phyloP scores from a whole-genome alignment of 306 rosid species.

The Cercis canadensis region DNA sequence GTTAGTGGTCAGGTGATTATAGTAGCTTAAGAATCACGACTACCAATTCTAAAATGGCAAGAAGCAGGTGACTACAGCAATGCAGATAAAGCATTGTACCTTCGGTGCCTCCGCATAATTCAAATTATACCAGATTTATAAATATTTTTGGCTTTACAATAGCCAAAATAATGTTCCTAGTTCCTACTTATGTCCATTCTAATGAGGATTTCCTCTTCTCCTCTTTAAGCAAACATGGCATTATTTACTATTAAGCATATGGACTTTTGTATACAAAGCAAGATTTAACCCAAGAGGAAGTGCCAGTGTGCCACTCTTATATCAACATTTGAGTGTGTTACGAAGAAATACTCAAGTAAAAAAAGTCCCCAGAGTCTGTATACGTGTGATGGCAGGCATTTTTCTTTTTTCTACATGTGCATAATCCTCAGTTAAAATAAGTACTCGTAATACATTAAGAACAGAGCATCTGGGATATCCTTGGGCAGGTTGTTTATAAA shows the following conservation, averaged over 20 bases:
- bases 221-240: too few species aligned
- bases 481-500: conserved; percentile 69
- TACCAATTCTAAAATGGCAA: conserved; percentile 15
- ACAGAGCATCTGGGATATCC: conserved; percentile 67
- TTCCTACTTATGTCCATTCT: too few species aligned
- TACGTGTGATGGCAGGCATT: conserved; percentile 33
- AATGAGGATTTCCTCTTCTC: too few species aligned
- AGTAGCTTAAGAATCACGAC: too few species aligned
- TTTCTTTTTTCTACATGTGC: conserved; percentile 35
- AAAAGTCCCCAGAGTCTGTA: conserved; percentile 36
- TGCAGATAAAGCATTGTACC: background rate
- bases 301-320: background rate
- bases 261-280: too few species aligned
- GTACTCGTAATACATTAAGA: conserved; percentile 66
- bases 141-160: background rate
- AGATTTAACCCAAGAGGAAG: too few species aligned
- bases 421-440: conserved; percentile 47
- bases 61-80: background rate
- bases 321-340: background rate
- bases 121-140: background rate
- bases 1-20: too few species aligned
- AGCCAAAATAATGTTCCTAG: too few species aligned
- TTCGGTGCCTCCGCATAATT: conserved; percentile 24
- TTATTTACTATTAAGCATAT: too few species aligned
- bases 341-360: conserved; percentile 27